Base-by-base conservation (phyloP, 2,329 filamentous ascomycete species). In the Arthroderma sp. region DNA sequence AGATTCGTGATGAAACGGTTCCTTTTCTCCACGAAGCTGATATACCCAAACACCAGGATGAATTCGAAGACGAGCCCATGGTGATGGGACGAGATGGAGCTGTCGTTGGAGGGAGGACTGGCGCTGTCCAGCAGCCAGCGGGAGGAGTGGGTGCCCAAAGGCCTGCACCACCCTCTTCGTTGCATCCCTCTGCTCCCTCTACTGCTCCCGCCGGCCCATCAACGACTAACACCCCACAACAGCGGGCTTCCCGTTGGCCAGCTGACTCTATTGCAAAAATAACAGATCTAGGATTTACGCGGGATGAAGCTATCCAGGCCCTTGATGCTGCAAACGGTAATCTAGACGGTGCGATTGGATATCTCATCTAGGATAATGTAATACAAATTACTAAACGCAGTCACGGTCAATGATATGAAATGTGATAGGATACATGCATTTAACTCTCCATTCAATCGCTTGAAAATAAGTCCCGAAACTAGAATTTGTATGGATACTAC, bases 21-120 rank as follows among this genome's bases (percentile, higher is more conserved):
- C 82, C 87, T 0, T 98, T 98, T 71, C 76, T 98, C 11, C 87
- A 88, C 51, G 93, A 97, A 73, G 86, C 87, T 2, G 91, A 98
- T 63, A 95, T 97, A 55, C 93, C 93, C n/a, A 94, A 86, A 70
- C 81, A 85, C 51, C 73, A 79, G 37, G 87, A 91, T 63, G 85
- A 87, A 60, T 78, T 85, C 59, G 80, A 85, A 55, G 80, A 87
- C 58, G 91, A 97, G 72, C 90, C 91, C 3, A 89, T 86, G 13
- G 81, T 97, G 53, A 80, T 84, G 47, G 93, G 93, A 0, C 88
- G 91, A 0, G 87, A 86, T 39, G 91, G 91, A n/a, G 94, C 88
- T 9, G 84, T 88, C 53, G 89, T 97, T 61, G 91, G 91, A 44
- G 85, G 86, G 53, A 81, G 84, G 57, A 87, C 90, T 2, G 93